Percentiles rank a stretch among this genome's conserved stretches.
phyloP scores from a whole-genome alignment of 140 eudicot genomes.

The Erigeron philadelphicus region DNA sequence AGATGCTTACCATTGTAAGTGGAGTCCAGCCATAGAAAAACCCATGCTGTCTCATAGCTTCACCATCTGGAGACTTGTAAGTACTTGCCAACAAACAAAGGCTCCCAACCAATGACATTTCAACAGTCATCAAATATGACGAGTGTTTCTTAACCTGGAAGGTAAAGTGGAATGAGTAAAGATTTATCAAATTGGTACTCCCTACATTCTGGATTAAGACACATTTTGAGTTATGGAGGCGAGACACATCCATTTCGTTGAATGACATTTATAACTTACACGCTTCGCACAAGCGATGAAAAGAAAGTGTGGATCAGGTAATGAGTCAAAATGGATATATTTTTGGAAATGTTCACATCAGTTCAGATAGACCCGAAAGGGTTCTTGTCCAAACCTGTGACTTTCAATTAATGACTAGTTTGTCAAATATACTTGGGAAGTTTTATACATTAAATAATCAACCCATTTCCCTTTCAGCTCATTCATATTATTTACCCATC shows the following conservation, averaged over 20 bases:
- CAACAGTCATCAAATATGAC: conserved; percentile 92
- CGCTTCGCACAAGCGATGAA: background rate
- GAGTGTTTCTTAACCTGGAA: conserved; percentile 81
- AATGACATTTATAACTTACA: background rate
- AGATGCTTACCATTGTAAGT: conserved; percentile 58
- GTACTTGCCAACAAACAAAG: conserved; percentile 80
- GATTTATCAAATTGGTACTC: background rate
- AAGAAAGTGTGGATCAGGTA: background rate
- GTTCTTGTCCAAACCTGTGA: background rate
- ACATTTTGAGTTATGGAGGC: background rate
- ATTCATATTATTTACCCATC: too few relatives aligned
- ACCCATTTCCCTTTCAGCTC: too few relatives aligned
- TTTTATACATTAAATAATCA: too few relatives aligned
- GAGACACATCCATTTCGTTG: background rate
- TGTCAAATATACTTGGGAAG: background rate
- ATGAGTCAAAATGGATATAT: background rate
- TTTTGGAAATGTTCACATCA: too few relatives aligned
- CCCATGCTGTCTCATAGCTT: conserved; percentile 73
- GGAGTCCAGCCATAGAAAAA: conserved; percentile 91
- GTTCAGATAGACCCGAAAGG: too few relatives aligned
- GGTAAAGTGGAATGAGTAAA: background rate
- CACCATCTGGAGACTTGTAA: conserved; percentile 87
- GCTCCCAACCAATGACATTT: conserved; percentile 91
- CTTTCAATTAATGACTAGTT: background rate
- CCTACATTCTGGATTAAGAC: background rate